Conservation (phyloP, 495 filamentous ascomycete genomes). For the Penicillium tannophilum region DNA sequence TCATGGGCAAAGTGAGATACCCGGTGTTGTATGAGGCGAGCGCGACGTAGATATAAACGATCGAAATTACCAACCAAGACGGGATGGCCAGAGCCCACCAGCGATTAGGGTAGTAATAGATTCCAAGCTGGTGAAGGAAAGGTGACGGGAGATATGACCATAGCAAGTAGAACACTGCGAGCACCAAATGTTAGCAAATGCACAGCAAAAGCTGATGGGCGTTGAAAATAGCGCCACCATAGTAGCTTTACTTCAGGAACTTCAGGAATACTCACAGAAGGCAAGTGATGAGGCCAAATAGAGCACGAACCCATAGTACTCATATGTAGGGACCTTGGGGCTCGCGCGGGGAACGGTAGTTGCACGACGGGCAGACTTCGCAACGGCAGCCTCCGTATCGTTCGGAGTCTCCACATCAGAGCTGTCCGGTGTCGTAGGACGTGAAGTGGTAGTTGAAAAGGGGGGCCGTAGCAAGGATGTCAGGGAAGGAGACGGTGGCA, state of each 20-base stretch:
- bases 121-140: conserved; percentile 88
- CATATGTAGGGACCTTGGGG: conserved; percentile 94
- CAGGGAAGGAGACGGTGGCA: conserved; percentile 90
- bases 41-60: conserved; percentile 93
- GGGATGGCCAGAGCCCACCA: conserved; percentile 97
- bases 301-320: conserved; percentile 98
- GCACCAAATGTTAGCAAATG: conserved; percentile 3
- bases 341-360: conserved; percentile 82
- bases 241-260: background rate
- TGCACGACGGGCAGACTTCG: conserved; percentile 62
- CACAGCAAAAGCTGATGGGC: background rate
- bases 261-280: conserved; percentile 57
- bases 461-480: conserved; percentile 89
- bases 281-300: conserved; percentile 80
- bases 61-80: conserved; percentile 81
- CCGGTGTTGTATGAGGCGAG: conserved; percentile 89
- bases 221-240: background rate
- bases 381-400: conserved; percentile 63
- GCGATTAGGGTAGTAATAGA: conserved; percentile 94
- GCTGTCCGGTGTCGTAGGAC: conserved; percentile 88
- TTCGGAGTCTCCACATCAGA: conserved; percentile 78
- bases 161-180: conserved; percentile 76
- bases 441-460: conserved; percentile 69
- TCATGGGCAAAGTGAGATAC: conserved; percentile 80
- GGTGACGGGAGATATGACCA: conserved; percentile 94